Percentiles rank a stretch among this genome's conserved stretches.
phyloP scores from a whole-genome alignment of 1,139 yeast genomes.

The Geotrichum histeridarum region DNA sequence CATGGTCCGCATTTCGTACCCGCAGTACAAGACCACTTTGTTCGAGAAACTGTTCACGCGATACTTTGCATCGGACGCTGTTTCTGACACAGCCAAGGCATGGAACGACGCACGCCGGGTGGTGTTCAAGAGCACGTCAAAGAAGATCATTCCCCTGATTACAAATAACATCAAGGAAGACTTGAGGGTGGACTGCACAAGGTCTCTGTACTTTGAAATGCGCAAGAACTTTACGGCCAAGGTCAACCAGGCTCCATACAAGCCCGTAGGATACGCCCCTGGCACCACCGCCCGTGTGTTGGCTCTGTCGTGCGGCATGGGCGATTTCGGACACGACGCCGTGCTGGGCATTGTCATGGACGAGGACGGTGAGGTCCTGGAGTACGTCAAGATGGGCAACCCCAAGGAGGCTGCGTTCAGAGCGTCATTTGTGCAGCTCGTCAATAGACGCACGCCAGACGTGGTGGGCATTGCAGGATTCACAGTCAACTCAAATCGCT shows the following conservation, averaged over 20 bases:
- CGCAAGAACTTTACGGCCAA: conserved; percentile 63
- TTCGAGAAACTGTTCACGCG: conserved; percentile 50
- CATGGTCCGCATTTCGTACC: conserved; percentile 42
- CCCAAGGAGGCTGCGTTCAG: conserved; percentile 57
- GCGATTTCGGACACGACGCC: conserved; percentile 75
- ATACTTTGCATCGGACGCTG: conserved; percentile 73
- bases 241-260: conserved; percentile 89
- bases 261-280: conserved; percentile 67
- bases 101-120: conserved; percentile 79
- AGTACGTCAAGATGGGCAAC: conserved; percentile 70
- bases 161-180: conserved; percentile 79
- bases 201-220: conserved; percentile 62
- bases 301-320: conserved; percentile 81
- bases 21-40: conserved; percentile 42
- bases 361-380: conserved; percentile 74
- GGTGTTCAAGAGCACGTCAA: conserved; percentile 63
- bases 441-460: conserved; percentile 62
- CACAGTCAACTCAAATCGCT: conserved; percentile 63
- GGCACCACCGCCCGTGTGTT: conserved; percentile 85
- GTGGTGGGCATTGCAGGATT: conserved; percentile 88
- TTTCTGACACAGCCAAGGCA: conserved; percentile 68
- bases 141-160: conserved; percentile 61
- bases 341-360: conserved; percentile 75
- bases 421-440: conserved; percentile 53
- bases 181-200: conserved; percentile 70